Conservation (phyloP, 768 basidiomycete species). For the Russula lepida region DNA sequence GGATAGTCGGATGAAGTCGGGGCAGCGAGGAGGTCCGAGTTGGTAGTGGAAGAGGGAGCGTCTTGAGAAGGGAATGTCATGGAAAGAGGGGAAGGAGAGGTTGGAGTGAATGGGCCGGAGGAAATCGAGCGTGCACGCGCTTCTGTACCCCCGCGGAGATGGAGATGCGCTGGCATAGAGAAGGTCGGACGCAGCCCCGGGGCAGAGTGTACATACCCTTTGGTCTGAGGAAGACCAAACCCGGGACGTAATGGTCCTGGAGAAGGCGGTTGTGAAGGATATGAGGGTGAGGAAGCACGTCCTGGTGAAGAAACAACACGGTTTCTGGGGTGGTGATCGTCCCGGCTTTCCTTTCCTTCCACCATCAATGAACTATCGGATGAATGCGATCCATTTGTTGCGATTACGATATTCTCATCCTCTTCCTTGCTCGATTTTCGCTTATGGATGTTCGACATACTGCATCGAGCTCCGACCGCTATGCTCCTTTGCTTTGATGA, state of each 20-base stretch:
- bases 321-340: constrained; percentile 11
- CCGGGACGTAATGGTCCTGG: constrained; percentile 17
- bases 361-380: neutral
- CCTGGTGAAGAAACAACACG: constrained; percentile 20
- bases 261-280: constrained; percentile 25
- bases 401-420: constrained; percentile 24
- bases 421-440: constrained; percentile 33
- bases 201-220: constrained; percentile 17
- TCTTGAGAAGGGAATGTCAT: constrained; percentile 31
- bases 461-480: neutral
- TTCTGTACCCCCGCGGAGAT: constrained; percentile 26
- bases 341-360: neutral
- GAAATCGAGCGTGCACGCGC: constrained; percentile 44
- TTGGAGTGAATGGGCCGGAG: constrained; percentile 38
- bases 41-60: constrained; percentile 18
- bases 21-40: constrained; percentile 1
- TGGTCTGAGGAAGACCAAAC: constrained; percentile 39
- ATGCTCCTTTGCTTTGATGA: neutral
- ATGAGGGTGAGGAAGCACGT: constrained; percentile 17
- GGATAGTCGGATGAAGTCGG: constrained; percentile 6
- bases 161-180: constrained; percentile 23
- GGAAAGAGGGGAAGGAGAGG: constrained; percentile 44
- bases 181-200: constrained; percentile 27
- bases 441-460: constrained; percentile 26
- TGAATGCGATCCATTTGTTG: constrained; percentile 16